Conservation (phyloP, 805 yeast genomes). For the Cyberlindnera japonica region DNA sequence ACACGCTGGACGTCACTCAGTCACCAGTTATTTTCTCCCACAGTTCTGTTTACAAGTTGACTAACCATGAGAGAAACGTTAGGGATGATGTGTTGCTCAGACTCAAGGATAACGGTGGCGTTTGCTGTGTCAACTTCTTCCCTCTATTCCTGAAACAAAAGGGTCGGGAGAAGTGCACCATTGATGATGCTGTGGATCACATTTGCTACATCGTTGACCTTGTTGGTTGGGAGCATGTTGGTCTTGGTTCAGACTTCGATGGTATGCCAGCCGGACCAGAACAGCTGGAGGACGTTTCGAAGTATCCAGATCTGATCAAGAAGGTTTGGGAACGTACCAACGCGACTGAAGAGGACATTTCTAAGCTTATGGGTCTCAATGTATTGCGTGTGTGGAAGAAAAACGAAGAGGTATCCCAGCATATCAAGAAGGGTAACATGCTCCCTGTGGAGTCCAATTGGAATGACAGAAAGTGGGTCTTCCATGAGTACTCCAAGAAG, state of each 20-base stretch:
- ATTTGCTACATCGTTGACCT: constrained; percentile 38
- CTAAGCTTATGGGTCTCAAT: constrained; percentile 43
- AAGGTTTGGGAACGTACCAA: constrained; percentile 30
- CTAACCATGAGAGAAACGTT: constrained; percentile 45
- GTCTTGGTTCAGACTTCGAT: constrained; percentile 51
- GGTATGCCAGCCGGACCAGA: constrained; percentile 46
- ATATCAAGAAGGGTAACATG: constrained; percentile 22
- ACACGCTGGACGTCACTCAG: constrained; percentile 36
- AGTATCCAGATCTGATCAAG: constrained; percentile 47
- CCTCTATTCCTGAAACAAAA: constrained; percentile 35
- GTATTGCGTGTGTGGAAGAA: constrained; percentile 44
- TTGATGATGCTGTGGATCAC: constrained; percentile 47
- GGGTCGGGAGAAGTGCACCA: constrained; percentile 29
- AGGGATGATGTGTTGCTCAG: constrained; percentile 41
- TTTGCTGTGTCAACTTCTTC: constrained; percentile 44
- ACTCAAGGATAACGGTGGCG: constrained; percentile 43
- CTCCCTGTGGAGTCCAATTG: constrained; percentile 37
- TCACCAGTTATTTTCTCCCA: constrained; percentile 51
- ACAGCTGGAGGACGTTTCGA: constrained; percentile 54
- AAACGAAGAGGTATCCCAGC: constrained; percentile 32
- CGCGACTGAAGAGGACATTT: constrained; percentile 44
- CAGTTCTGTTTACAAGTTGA: constrained; percentile 40
- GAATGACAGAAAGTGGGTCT: constrained; percentile 41
- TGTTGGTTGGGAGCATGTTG: constrained; percentile 51
- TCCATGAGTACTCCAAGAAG: constrained; percentile 31